phyloP scores from a whole-genome alignment of 2,329 filamentous ascomycete species.

The Trichophyton schoenleinii region DNA sequence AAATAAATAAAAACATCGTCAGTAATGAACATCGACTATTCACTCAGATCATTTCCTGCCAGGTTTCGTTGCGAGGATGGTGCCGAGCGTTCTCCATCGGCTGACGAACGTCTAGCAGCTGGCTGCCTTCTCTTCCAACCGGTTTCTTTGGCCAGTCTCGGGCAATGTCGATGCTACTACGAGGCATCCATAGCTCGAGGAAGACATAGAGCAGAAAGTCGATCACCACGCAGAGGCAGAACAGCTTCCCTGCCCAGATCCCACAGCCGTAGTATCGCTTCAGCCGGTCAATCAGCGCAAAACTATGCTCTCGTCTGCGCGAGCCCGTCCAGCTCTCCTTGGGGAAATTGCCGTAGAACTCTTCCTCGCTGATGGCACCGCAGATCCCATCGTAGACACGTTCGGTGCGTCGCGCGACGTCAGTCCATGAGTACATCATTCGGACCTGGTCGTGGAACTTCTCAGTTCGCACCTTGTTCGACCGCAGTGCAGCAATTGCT shows the following conservation, averaged over 20 bases:
- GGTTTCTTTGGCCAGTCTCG: slow-evolving; percentile 83
- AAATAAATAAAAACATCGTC: neutral
- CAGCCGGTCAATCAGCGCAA: slow-evolving; percentile 83
- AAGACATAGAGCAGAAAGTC: slow-evolving; percentile 87
- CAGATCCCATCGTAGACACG: slow-evolving; percentile 89
- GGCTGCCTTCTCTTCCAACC: neutral
- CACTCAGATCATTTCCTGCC: slow-evolving; percentile 3
- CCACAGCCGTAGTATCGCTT: slow-evolving; percentile 97
- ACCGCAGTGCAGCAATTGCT: slow-evolving; percentile 74
- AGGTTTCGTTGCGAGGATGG: neutral
- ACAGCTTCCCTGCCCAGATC: slow-evolving; percentile 95
- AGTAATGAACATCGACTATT: neutral
- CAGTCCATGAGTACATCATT: slow-evolving; percentile 97
- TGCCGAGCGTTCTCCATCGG: neutral
- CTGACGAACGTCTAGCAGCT: neutral
- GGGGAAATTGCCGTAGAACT: slow-evolving; percentile 75
- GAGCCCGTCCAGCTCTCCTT: slow-evolving; percentile 58
- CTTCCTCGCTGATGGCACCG: slow-evolving; percentile 69
- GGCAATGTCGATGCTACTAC: slow-evolving; percentile 76
- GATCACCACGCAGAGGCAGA: slow-evolving; percentile 85
- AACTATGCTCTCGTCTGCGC: slow-evolving; percentile 63
- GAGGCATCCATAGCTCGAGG: slow-evolving; percentile 74
- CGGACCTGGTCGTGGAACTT: slow-evolving; percentile 94
- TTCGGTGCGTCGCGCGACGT: slow-evolving; percentile 87
- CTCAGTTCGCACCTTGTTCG: slow-evolving; percentile 79